Base-by-base conservation (phyloP, 305 asterid species). In the Fraxinus greggii region DNA sequence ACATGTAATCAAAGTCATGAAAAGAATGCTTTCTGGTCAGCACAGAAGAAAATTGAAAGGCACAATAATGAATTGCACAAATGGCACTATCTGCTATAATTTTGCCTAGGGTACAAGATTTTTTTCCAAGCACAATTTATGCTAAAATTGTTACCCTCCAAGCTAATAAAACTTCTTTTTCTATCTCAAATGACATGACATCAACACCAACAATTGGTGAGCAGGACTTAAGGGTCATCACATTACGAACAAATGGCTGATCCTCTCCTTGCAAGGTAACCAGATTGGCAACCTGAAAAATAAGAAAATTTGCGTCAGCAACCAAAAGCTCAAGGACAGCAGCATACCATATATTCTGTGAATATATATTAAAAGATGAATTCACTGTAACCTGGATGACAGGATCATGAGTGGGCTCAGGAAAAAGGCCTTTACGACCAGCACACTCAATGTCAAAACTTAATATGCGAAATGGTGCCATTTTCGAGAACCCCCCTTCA, bases 371-470 rank as follows among this genome's bases (percentile, higher is more conserved):
- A 51, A 23, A 63, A 59, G 69, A 80, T 32, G 26, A 32, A 78
- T 38, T 78, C 75, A 59, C 36, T 21, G 79, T 75, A 84, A 95
- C 99, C 98, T 96, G 99, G 86, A 96, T 96, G 75, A 96, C 98
- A 87, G 99, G 99, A 89, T 96, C 99, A 35, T 94, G 97, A 69
- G 90, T 92, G 83, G 99, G 97, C 88, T 94, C 98, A 13, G 99
- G 99, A 83, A 96, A 96, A 85, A 78, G 95, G 32, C 99, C 99
- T 89, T 96, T 96, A 79, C 99, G 97, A 78, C 99, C 99, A 86
- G 99, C 97, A 72, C 99, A 96, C 86, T 96, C 99, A 67, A 96
- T 96, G 89, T 96, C 99, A 82, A 96, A 96, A 90, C 99, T 96
- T 81, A 94, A 86, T 88, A 96, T 90, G 86, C 99, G 97, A 88